Evolutionary conservation across 176 grass and related monocot species (phyloP).

Genomic region (Puya raimondii): DNA sequence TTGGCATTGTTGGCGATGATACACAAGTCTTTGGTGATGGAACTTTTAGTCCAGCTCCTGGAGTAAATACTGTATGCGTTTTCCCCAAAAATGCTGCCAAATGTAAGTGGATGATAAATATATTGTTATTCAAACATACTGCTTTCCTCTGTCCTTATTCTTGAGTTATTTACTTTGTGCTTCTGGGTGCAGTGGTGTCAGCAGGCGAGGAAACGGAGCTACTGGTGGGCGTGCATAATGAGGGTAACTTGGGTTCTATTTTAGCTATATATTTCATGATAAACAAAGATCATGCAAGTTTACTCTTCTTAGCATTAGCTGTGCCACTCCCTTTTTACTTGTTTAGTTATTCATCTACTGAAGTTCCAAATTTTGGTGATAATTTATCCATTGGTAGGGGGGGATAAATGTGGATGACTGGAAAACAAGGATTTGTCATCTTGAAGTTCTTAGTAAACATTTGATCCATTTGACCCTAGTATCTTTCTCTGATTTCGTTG

Average conservation of each 20-base stretch:
- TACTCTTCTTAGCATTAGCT: neutral
- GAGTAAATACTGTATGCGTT: slow-evolving; percentile 61
- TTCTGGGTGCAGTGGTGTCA: slow-evolving; percentile 53
- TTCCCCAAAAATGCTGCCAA: slow-evolving; percentile 93
- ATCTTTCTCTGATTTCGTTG: too few species aligned
- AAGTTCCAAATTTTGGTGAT: neutral
- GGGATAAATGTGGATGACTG: neutral
- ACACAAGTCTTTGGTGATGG: slow-evolving; percentile 62
- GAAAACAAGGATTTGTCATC: neutral
- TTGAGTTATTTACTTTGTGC: neutral
- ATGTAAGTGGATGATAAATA: slow-evolving; percentile 36
- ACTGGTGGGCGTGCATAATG: slow-evolving; percentile 90
- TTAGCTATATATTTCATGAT: neutral
- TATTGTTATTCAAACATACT: neutral
- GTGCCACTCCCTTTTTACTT: neutral
- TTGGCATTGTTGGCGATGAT: slow-evolving; percentile 87
- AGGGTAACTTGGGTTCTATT: slow-evolving; percentile 30
- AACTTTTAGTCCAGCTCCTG: slow-evolving; percentile 58
- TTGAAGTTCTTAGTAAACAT: too few species aligned
- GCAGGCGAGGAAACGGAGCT: slow-evolving; percentile 86
- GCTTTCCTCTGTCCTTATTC: neutral
- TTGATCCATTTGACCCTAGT: too few species aligned
- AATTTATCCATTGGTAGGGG: neutral
- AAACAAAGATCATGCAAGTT: neutral
- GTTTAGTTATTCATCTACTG: neutral